These are phyloP conservation scores for Fulvia fulva DNA, from an alignment of 2,329 filamentous ascomycete species.

Conservation along the genomic window DNA sequence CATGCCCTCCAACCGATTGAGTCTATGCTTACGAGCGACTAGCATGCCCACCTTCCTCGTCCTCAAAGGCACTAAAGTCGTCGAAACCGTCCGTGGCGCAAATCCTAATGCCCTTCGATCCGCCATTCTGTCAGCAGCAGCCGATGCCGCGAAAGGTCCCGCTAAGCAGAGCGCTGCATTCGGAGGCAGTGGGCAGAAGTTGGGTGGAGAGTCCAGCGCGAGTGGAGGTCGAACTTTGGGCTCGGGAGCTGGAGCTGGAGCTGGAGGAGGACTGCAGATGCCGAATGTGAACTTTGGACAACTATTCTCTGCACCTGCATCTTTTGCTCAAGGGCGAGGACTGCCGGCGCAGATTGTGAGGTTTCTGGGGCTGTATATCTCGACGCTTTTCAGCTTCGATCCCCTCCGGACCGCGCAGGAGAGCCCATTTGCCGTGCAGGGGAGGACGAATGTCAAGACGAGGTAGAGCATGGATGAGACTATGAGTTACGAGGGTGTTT, in stretches of 20 bases:
- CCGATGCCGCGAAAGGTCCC: constrained; percentile 37
- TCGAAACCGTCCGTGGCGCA: constrained; percentile 47
- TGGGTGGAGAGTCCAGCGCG: constrained; percentile 29
- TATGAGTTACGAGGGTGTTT: constrained; percentile 11
- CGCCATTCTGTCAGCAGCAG: constrained; percentile 44
- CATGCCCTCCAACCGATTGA: neutral
- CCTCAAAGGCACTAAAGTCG: constrained; percentile 41
- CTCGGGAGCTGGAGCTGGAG: neutral
- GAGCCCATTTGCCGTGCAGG: constrained; percentile 41
- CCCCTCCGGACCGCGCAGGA: constrained; percentile 41
- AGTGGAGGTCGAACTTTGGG: neutral
- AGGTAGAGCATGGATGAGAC: constrained; percentile 5
- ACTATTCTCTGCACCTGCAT: constrained; percentile 26
- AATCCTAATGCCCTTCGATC: constrained; percentile 47
- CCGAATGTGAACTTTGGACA: constrained; percentile 21
- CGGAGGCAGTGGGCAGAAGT: constrained; percentile 41
- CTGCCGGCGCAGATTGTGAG: constrained; percentile 39
- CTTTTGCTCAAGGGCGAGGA: constrained; percentile 33
- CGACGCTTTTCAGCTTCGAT: constrained; percentile 45
- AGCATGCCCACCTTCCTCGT: constrained; percentile 50
- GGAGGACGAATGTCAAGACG: constrained; percentile 21
- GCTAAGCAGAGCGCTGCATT: constrained; percentile 35
- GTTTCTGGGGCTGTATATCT: constrained; percentile 46
- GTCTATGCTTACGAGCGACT: neutral
- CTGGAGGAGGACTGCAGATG: constrained; percentile 5